Evolutionary conservation across 495 filamentous ascomycete genomes (phyloP).

Genomic region (Penicillium paxilli): DNA sequence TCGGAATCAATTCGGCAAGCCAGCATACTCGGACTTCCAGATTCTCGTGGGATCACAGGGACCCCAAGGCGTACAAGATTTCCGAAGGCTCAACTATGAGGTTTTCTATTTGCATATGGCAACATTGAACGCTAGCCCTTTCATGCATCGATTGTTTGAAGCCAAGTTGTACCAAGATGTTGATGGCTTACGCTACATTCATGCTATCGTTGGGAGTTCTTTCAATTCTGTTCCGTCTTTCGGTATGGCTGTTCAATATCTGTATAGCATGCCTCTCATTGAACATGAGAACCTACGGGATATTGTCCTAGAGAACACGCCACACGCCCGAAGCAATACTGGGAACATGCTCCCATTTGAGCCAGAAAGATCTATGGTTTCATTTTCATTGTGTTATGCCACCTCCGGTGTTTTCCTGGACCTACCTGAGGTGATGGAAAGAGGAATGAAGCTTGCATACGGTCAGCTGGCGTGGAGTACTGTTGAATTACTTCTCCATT

Average conservation of each 20-base stretch:
- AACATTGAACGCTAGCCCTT: not conserved
- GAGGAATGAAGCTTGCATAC: slow-evolving; percentile 26
- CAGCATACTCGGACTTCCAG: not conserved
- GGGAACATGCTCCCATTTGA: slow-evolving; percentile 1
- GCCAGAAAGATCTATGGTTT: slow-evolving; percentile 20
- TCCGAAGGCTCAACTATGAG: not conserved
- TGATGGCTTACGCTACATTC: slow-evolving; percentile 3
- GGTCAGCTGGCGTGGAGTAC: slow-evolving; percentile 28
- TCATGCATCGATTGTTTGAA: not conserved
- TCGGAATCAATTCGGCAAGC: not conserved
- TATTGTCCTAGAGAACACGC: not conserved
- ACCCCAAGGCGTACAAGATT: not conserved
- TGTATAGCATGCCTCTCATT: slow-evolving; percentile 19
- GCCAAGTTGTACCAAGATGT: not conserved
- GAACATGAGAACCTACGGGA: not conserved
- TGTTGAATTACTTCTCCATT: slow-evolving; percentile 27
- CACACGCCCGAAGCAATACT: not conserved
- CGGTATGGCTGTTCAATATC: slow-evolving; percentile 23
- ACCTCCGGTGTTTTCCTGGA: slow-evolving; percentile 30
- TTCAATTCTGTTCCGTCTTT: slow-evolving; percentile 26
- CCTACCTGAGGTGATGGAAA: slow-evolving; percentile 15
- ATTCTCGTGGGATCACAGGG: slow-evolving; percentile 9
- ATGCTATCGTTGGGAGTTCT: slow-evolving; percentile 12
- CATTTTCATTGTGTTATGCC: slow-evolving; percentile 34
- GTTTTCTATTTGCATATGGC: not conserved